These are phyloP conservation scores for Ophiostoma pallidulum DNA, from an alignment of 2,329 filamentous ascomycete genomes.

Conservation along the genomic window DNA sequence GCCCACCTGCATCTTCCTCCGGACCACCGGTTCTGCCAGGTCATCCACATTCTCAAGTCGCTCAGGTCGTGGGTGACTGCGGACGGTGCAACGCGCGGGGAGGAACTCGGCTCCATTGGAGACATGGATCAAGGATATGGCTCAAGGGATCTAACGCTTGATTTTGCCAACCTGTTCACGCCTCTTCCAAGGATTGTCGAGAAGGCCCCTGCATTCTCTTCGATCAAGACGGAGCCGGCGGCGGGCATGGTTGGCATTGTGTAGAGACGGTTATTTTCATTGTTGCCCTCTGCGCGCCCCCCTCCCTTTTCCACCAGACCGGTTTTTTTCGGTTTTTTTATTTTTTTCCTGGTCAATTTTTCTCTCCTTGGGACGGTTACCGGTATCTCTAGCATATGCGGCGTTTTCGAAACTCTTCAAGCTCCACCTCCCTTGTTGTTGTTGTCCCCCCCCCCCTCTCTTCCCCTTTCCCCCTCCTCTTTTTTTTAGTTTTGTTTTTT, in stretches of 20 bases:
- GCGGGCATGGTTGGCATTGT: conserved; percentile 23
- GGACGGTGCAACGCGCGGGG: conserved; percentile 55
- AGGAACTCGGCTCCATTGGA: conserved; percentile 58
- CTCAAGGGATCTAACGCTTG: conserved; percentile 52
- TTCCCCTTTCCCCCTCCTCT: conserved; percentile 19
- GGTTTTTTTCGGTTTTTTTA: conserved; percentile 10
- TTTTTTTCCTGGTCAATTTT: conserved; percentile 4
- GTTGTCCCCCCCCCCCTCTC: too few species aligned
- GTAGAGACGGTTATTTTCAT: conserved; percentile 19
- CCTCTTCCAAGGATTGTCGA: conserved; percentile 42
- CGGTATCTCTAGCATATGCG: conserved; percentile 18
- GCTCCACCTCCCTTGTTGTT: too few species aligned
- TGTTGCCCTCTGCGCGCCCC: not conserved
- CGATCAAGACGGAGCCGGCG: conserved; percentile 33
- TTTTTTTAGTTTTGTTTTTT: conserved; percentile 12
- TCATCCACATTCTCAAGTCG: conserved; percentile 51
- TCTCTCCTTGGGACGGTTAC: conserved; percentile 12
- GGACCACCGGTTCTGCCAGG: conserved; percentile 51
- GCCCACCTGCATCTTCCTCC: conserved; percentile 45
- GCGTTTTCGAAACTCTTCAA: too few species aligned
- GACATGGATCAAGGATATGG: conserved; percentile 61
- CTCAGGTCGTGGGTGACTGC: conserved; percentile 51
- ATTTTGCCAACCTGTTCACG: conserved; percentile 63
- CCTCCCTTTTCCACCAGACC: not conserved
- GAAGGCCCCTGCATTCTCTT: conserved; percentile 30